Base-by-base conservation (phyloP, 2,329 filamentous ascomycete genomes). In the Knoxdaviesia proteae region DNA sequence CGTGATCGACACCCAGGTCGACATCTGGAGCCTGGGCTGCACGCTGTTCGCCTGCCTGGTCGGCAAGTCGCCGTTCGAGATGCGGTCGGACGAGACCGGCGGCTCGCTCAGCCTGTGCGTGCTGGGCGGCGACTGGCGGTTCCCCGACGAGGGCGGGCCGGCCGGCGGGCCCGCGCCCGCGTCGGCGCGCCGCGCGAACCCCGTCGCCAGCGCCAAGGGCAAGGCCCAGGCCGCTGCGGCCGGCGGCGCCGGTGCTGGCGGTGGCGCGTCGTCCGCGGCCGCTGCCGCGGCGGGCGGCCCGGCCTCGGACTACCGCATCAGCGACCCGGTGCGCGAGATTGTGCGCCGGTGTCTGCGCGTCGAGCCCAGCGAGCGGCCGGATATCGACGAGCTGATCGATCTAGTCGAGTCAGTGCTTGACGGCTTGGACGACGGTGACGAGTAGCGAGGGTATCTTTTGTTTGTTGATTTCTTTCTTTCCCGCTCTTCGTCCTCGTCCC, bases 41-140 rank as follows among this genome's bases (percentile, higher is more conserved):
- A 96, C 90, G n/a, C 68, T 98, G 38, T 98, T 93, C 61, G 90
- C 90, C 35, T 96, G 90, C 54, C 70, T 98, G 7, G 84, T 96
- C 32, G 90, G 90, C 49, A 96, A 98, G 61, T 92, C 83, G 9
- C 90, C 90, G 2, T 98, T 98, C 53, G 90, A 98, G 65, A 83
- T 87, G 56, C 79, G 90, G 47, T 88, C 80, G 49, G 90, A 98
- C 58, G 88, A 98, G 64, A 96, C 90, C 0, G 90, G 90, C 49
- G 90, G 90, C 38, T 90, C 81, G 49, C 64, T 98, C 49, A 92
- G 82, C 51, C 81, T 96, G 50, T 96, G 88, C 57, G 83, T 96
- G 11, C 64, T 94, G 10, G 83, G 86, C 46, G 90, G 88, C 36
- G 88, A 96, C 61, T 98, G 90, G 88, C 71, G 86, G 42, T 98